A percentile compares a stretch with the other conserved stretches of the same genome.
Evolutionary conservation across 176 grass and related monocot genomes (phyloP).

Genomic region (Elymus sibiricus): DNA sequence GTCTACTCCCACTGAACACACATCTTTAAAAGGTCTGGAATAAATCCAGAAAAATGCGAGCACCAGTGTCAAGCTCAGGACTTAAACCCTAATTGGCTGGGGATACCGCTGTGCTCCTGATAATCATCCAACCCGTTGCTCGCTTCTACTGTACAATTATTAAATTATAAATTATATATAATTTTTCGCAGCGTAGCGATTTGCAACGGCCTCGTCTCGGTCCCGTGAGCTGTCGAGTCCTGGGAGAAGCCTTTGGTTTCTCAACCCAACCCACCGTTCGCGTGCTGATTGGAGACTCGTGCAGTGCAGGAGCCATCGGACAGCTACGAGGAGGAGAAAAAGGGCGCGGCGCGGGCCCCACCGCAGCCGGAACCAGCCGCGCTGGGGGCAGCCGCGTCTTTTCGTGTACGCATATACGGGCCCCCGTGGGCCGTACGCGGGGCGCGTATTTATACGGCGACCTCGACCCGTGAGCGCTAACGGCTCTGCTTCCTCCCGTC

Average conservation of each 20-base stretch:
- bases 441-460: neutral
- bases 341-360: neutral
- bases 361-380: neutral
- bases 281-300: neutral
- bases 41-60: too few species aligned
- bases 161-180: too few species aligned
- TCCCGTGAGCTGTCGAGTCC: too few species aligned
- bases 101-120: too few species aligned
- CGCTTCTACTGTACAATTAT: too few species aligned
- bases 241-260: neutral
- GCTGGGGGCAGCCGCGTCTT: neutral
- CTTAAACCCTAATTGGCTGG: too few species aligned
- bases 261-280: neutral
- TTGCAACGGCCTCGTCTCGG: too few species aligned
- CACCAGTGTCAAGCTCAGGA: too few species aligned
- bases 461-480: neutral
- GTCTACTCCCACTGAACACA: too few species aligned
- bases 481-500: constrained; percentile 6
- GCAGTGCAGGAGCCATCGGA: constrained; percentile 11
- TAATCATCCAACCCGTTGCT: too few species aligned
- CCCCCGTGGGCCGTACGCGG: neutral
- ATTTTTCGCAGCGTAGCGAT: too few species aligned
- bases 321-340: neutral
- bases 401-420: neutral
- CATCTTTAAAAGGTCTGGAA: too few species aligned